Evolutionary conservation across 305 asterid genomes (phyloP), one percentile per base, ranked within the genome.

Genomic region (Fraxinus floribunda): DNA sequence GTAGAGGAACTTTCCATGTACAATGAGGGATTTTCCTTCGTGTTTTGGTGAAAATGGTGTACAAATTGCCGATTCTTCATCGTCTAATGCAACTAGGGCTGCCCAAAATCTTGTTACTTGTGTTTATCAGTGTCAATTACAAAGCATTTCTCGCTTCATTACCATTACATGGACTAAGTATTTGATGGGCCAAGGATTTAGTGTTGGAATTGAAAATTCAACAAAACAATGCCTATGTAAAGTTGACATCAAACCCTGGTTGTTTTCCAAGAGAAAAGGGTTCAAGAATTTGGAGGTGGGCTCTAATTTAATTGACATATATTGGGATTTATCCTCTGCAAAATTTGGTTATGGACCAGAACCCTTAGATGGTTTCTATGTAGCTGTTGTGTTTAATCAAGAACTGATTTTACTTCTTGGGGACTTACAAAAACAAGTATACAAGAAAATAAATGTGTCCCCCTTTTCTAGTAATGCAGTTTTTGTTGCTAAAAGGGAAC

Each of bases 241-340:
- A 83, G 87, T 90, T 38, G 96, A 92, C 7, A 87, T 94, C 85
- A 94, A 88, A 29, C 93, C 95, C 1, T 94, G 94, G 95, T 15
- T 92, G 32, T 92, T 94, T 57, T 89, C 95, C n/a, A 90, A 85
- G 81, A 85, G 90, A 75, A 92, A 88, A 86, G 98, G 98, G 15
- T 82, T 80, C 81, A 89, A 86, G 20, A 88, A 64, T 55, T 10
- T 87, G 32, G 83, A 83, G 5, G 78, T 86, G 0, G 83, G 80
- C 26, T 88, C 94, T 5, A 80, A 83, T 49, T 38, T 29, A 3
- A 75, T 92, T 24, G 89, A 92, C 32, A 36, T 91, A 2, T 85
- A 84, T 41, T 92, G 98, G 97, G 97, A 94, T 79, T 85, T 94
- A 73, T 91, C 98, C 0, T 79, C 86, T 22, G 96, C 98, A 18